Percentiles rank a stretch among this genome's conserved stretches.
These are phyloP conservation scores for Bidens hawaiensis DNA, from an alignment of 140 eudicot genomes.

Conservation along the genomic window DNA sequence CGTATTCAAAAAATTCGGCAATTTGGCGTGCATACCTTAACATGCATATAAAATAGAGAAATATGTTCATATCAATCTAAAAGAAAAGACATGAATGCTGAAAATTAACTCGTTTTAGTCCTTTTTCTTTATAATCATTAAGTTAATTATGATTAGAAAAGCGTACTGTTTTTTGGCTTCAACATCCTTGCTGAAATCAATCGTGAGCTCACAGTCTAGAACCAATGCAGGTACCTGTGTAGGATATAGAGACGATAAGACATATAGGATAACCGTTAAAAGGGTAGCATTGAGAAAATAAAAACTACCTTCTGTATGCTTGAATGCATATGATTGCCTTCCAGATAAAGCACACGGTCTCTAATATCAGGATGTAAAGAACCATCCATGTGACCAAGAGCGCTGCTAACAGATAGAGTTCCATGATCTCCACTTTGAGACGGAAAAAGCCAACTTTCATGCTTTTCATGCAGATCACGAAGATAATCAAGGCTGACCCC, in stretches of 20 bases:
- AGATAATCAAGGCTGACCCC: constrained; percentile 90
- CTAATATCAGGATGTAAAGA: constrained; percentile 65
- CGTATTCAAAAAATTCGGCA: constrained; percentile 83
- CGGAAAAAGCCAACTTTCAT: constrained; percentile 95
- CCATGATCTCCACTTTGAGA: constrained; percentile 60
- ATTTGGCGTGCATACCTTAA: constrained; percentile 97
- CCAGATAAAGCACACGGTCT: constrained; percentile 77
- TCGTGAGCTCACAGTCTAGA: constrained; percentile 87
- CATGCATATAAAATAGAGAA: background rate
- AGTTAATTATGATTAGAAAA: background rate
- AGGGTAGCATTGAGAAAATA: background rate
- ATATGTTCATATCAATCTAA: background rate
- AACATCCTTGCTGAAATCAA: constrained; percentile 79
- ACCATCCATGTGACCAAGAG: constrained; percentile 42
- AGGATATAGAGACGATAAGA: constrained; percentile 4
- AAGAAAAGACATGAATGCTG: background rate
- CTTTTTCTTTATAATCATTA: too few relatives aligned
- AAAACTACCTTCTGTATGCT: constrained; percentile 75
- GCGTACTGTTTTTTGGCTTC: constrained; percentile 88
- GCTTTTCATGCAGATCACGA: constrained; percentile 81
- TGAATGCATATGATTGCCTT: constrained; percentile 89
- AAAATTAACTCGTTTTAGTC: too few relatives aligned
- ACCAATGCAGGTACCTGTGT: constrained; percentile 89
- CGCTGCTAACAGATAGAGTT: constrained; percentile 53
- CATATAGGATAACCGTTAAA: background rate